These are phyloP conservation scores for Lipomyces chichibuensis DNA, from an alignment of 805 yeast genomes.

Conservation along the genomic window DNA sequence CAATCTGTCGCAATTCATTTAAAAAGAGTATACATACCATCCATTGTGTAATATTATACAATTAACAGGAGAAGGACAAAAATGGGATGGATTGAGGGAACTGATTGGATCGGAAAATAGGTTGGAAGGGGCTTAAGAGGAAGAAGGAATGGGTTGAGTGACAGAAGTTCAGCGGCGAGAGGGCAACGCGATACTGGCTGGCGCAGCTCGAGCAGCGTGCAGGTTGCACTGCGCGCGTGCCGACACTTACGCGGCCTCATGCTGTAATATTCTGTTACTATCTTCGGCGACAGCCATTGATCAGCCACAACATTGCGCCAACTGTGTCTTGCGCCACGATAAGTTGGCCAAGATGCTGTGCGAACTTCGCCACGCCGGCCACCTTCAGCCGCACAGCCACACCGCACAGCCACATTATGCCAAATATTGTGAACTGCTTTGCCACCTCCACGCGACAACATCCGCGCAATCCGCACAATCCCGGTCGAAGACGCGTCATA, in stretches of 20 bases:
- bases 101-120: conserved; percentile 4
- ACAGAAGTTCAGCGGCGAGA: conserved; percentile 8
- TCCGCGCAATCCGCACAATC: neutral
- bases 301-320: neutral
- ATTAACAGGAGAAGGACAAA: neutral
- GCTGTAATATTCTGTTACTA: conserved; percentile 1
- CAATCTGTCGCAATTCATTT: neutral
- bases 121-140: conserved; percentile 12
- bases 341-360: neutral
- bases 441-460: neutral
- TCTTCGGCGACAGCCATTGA: neutral
- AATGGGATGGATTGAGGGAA: neutral
- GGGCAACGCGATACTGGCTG: neutral
- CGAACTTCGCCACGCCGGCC: neutral
- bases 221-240: conserved; percentile 17
- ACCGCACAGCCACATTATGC: neutral
- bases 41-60: conserved; percentile 25
- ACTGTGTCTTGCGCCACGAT: neutral
- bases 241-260: conserved; percentile 5
- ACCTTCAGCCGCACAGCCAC: neutral
- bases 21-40: conserved; percentile 26
- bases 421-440: neutral
- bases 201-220: neutral
- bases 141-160: conserved; percentile 16
- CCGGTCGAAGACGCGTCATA: neutral